Evolutionary conservation across 1,284 basidiomycete species (phyloP).

Genomic region (Trichosporon sp.): DNA sequence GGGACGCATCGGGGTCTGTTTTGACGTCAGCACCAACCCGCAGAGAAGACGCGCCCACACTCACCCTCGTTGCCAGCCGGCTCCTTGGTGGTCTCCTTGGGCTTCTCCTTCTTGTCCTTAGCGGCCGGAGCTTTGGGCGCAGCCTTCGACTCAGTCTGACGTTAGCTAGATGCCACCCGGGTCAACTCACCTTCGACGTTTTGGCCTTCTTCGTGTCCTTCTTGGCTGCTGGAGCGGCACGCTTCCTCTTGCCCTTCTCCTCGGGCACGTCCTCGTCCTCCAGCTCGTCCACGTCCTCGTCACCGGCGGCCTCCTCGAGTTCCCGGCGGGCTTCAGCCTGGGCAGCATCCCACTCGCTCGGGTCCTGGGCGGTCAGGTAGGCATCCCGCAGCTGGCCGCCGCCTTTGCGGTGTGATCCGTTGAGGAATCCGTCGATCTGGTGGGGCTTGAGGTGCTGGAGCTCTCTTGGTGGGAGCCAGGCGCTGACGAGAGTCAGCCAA

Average conservation of each 20-base stretch:
- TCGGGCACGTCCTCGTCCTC: constrained; percentile 55
- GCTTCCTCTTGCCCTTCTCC: constrained; percentile 55
- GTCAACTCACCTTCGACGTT: constrained; percentile 25
- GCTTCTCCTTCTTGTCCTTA: constrained; percentile 24
- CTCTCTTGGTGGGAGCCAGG: constrained; percentile 79
- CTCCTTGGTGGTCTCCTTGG: constrained; percentile 12
- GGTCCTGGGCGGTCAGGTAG: constrained; percentile 78
- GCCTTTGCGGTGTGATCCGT: constrained; percentile 62
- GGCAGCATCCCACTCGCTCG: constrained; percentile 58
- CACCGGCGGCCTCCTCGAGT: constrained; percentile 54
- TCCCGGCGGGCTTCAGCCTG: constrained; percentile 55
- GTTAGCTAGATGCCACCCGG: background rate
- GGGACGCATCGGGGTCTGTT: constrained; percentile 45
- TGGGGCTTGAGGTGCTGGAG: constrained; percentile 69
- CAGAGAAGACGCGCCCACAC: constrained; percentile 2
- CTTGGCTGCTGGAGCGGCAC: constrained; percentile 49
- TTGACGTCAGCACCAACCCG: background rate
- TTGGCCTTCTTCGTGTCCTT: constrained; percentile 56
- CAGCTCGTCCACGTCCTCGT: constrained; percentile 58
- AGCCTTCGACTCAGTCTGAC: constrained; percentile 28
- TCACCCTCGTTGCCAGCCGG: constrained; percentile 30
- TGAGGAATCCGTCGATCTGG: constrained; percentile 79
- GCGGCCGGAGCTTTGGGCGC: constrained; percentile 36
- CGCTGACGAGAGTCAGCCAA: constrained; percentile 51
- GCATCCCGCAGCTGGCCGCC: constrained; percentile 68